These are phyloP conservation scores for Phytophthora macrochlamydospora DNA, from an alignment of 352 stramenopile genomes.

Conservation along the genomic window DNA sequence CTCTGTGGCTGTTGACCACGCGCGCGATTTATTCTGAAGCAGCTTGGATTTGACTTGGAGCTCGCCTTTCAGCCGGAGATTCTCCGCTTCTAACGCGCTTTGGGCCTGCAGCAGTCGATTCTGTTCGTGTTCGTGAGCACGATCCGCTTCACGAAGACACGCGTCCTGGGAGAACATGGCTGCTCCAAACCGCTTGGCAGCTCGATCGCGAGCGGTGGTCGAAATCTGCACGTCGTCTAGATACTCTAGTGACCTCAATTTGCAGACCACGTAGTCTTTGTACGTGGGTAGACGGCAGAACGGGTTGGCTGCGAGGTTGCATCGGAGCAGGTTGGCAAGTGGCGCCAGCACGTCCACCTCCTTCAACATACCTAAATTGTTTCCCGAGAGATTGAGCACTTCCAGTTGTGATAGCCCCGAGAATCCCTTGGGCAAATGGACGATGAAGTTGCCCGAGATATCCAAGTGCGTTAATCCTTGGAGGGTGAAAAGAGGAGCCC, in stretches of 20 bases:
- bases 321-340: constrained; percentile 69
- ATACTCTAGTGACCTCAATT: constrained; percentile 60
- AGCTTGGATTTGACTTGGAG: constrained; percentile 84
- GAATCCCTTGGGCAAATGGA: constrained; percentile 69
- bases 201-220: constrained; percentile 52
- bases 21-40: constrained; percentile 82
- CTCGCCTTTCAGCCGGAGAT: constrained; percentile 72
- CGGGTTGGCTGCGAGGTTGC: constrained; percentile 67
- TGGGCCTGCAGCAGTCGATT: constrained; percentile 58
- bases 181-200: constrained; percentile 64
- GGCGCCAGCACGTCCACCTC: constrained; percentile 67
- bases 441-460: constrained; percentile 83
- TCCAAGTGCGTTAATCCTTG: constrained; percentile 55
- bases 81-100: constrained; percentile 73
- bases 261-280: constrained; percentile 74
- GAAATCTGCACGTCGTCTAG: constrained; percentile 65
- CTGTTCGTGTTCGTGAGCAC: constrained; percentile 59
- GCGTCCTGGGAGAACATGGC: constrained; percentile 62
- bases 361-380: constrained; percentile 72
- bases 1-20: constrained; percentile 79
- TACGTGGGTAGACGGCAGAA: constrained; percentile 82
- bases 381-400: constrained; percentile 69
- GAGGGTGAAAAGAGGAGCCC: constrained; percentile 49
- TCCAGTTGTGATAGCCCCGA: constrained; percentile 53
- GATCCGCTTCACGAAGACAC: constrained; percentile 46